These are phyloP conservation scores for Jacaranda mimosifolia DNA, from an alignment of 257 asterid genomes.

Conservation along the genomic window DNA sequence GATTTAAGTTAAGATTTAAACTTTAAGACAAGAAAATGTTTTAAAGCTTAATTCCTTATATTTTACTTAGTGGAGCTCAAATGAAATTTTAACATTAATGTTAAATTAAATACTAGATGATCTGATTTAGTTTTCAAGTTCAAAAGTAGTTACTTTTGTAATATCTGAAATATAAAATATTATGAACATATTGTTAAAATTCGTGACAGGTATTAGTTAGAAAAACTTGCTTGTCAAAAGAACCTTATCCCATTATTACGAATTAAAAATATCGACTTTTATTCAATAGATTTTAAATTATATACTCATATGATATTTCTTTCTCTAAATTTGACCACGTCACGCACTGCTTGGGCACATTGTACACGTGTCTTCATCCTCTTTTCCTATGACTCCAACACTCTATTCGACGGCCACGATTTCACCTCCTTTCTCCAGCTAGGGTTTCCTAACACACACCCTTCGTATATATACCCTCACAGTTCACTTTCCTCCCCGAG, in stretches of 20 bases:
- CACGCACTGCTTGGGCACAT: neutral
- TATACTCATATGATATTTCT: neutral
- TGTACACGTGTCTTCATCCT: constrained; percentile 23
- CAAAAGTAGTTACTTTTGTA: too few relatives aligned
- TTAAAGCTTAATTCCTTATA: too few relatives aligned
- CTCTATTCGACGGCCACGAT: constrained; percentile 46
- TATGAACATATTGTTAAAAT: neutral
- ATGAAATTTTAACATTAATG: too few relatives aligned
- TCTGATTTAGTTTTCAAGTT: too few relatives aligned
- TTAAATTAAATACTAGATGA: too few relatives aligned
- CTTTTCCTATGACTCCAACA: neutral
- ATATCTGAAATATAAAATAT: too few relatives aligned
- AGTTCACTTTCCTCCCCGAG: constrained; percentile 40
- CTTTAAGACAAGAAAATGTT: too few relatives aligned
- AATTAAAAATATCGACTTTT: neutral
- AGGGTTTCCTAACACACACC: constrained; percentile 50
- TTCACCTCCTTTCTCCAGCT: constrained; percentile 19
- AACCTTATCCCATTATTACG: too few relatives aligned
- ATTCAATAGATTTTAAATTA: neutral
- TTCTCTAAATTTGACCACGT: constrained; percentile 33
- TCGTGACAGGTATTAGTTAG: neutral
- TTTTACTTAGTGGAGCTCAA: too few relatives aligned
- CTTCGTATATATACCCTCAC: constrained; percentile 41
- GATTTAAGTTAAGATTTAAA: too few relatives aligned
- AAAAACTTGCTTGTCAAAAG: neutral